phyloP scores from a whole-genome alignment of 2,329 filamentous ascomycete species.

The Fusarium luffae region DNA sequence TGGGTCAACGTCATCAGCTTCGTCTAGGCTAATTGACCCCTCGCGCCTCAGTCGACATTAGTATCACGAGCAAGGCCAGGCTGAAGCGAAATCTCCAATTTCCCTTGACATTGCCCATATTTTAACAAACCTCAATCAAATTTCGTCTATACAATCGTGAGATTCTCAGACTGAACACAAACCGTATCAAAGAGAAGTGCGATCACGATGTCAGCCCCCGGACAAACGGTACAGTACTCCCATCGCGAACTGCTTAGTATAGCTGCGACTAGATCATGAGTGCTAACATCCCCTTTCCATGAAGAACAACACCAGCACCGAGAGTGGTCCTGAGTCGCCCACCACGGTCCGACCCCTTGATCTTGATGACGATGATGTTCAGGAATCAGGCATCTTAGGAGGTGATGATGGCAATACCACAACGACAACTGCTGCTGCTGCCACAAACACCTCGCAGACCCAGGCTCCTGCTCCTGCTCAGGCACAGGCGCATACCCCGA shows the following conservation, averaged over 20 bases:
- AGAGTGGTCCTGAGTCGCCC: conserved; percentile 69
- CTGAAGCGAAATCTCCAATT: conserved; percentile 47
- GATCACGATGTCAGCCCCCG: conserved; percentile 56
- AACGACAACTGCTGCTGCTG: conserved; percentile 37
- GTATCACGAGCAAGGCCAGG: conserved; percentile 44
- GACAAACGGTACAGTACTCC: conserved; percentile 56
- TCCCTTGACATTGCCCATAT: conserved; percentile 31
- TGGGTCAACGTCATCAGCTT: conserved; percentile 55
- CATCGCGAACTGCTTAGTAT: conserved; percentile 1
- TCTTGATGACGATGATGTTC: conserved; percentile 76
- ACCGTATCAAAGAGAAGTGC: conserved; percentile 7
- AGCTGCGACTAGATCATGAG: conserved; percentile 24
- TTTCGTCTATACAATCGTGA: conserved; percentile 10
- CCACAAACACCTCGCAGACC: conserved; percentile 44
- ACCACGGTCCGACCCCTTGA: conserved; percentile 73
- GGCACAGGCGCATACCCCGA: conserved; percentile 39
- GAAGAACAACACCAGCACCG: conserved; percentile 58
- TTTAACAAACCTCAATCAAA: conserved; percentile 13
- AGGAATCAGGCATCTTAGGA: conserved; percentile 65
- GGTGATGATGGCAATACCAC: conserved; percentile 54
- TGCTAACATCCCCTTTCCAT: conserved; percentile 38
- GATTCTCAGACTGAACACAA: conserved; percentile 1
- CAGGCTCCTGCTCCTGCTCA: conserved; percentile 8
- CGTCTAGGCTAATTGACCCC: conserved; percentile 47
- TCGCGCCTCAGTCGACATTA: conserved; percentile 49